phyloP scores from a whole-genome alignment of 768 basidiomycete genomes.

The Cubamyces sp. region DNA sequence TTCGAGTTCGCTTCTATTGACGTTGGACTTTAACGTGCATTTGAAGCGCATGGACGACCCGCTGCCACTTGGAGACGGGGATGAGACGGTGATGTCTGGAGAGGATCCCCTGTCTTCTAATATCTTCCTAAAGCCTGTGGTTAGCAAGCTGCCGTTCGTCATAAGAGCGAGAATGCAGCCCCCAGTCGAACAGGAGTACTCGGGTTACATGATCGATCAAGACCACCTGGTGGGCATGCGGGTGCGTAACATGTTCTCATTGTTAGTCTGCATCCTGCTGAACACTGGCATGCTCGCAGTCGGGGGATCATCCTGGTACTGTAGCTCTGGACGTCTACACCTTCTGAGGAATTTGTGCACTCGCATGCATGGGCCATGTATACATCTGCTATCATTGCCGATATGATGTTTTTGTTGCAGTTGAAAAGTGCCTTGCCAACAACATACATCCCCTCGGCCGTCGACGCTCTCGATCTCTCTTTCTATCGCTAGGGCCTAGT shows the following conservation, averaged over 20 bases:
- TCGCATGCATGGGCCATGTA: too few species aligned
- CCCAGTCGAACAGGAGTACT: slow-evolving; percentile 30
- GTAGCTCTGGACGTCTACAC: slow-evolving; percentile 42
- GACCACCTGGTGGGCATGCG: slow-evolving; percentile 45
- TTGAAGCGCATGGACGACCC: slow-evolving; percentile 31
- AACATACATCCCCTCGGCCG: too few species aligned
- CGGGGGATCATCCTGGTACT: slow-evolving; percentile 31
- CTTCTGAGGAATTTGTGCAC: slow-evolving; percentile 28
- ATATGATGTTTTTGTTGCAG: too few species aligned
- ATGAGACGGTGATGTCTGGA: neutral
- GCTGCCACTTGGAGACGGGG: neutral
- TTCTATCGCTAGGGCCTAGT: too few species aligned
- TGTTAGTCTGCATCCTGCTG: neutral
- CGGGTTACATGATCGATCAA: slow-evolving; percentile 49
- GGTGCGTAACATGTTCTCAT: slow-evolving; percentile 34
- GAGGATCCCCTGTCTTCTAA: too few species aligned
- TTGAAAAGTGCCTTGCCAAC: too few species aligned
- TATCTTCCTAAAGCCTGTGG: slow-evolving; percentile 25
- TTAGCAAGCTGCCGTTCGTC: slow-evolving; percentile 30
- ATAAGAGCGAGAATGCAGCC: slow-evolving; percentile 16
- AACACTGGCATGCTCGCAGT: slow-evolving; percentile 19
- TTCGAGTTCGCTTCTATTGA: slow-evolving; percentile 5
- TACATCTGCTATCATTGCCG: neutral
- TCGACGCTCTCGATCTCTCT: too few species aligned
- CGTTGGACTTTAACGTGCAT: slow-evolving; percentile 40